Evolutionary conservation across 1,284 basidiomycete species (phyloP), one percentile per base, ranked within the genome.

Genomic region (Singerocomus rubriflavus): DNA sequence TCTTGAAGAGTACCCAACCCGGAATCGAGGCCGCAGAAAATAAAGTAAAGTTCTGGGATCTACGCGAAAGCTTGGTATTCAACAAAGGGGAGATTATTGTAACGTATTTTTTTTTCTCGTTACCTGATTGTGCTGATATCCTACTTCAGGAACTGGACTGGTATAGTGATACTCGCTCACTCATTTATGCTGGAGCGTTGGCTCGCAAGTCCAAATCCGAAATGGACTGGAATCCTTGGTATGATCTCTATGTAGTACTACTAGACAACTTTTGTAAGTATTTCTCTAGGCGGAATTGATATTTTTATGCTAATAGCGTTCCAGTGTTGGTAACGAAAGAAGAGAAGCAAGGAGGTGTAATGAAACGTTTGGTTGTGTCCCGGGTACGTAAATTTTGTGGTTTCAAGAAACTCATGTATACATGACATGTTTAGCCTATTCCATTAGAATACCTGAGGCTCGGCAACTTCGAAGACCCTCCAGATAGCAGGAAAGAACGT

Each of bases 11-110:
- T 54, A 87, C 86, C 0, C 83, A 93, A 62, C 88, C 88, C 1
- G 91, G 91, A 2, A 92, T 93, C 49, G 86, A 83, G 53, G 86
- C 82, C 14, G 88, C 91, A 1, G 88, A 93, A 65, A 79, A 79
- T 53, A 91, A 91, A 65, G 90, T 91, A 54, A 90, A 89, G 63
- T 84, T 90, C 54, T 89, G 85, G 84, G 81, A 75, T 48, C 69
- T 92, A 1, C 82, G 81, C 55, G 88, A 93, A 69, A 85, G 79
- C 57, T 64, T 93, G 48, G 67, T 80, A 11, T 90, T 82, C 61
- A 80, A 81, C 61, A 82, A 77, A 53, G 90, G 86, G 33, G 91
- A 93, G 65, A 82, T 92, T 25, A 83, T 91, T 35, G 90, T 91
- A 62, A 54, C 38, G 76, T 67, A 21, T 21, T 21, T 21, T 40